Percentiles rank a stretch among this genome's conserved stretches.
Evolutionary conservation across 2,329 filamentous ascomycete species (phyloP).

Genomic region (Verticillium isaacii): DNA sequence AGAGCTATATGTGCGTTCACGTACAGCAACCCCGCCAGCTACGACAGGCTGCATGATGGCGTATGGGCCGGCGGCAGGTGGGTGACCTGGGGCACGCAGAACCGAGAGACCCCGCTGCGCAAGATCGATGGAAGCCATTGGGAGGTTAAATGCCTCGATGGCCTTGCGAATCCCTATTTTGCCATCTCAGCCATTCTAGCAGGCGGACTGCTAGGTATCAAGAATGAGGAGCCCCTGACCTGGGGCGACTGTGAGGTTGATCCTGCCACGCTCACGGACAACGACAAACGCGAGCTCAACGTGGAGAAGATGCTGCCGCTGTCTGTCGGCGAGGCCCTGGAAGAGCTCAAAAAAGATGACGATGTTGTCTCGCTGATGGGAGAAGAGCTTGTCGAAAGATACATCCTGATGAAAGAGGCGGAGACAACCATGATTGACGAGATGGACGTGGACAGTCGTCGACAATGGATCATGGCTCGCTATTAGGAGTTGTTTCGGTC

Average conservation of each 20-base stretch:
- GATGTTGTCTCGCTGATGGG: slow-evolving; percentile 42
- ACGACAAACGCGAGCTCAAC: slow-evolving; percentile 44
- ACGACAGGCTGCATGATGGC: slow-evolving; percentile 64
- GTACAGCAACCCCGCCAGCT: slow-evolving; percentile 61
- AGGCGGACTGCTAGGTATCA: slow-evolving; percentile 54
- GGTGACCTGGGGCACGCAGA: slow-evolving; percentile 78
- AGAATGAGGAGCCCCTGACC: slow-evolving; percentile 28
- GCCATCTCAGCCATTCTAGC: slow-evolving; percentile 57
- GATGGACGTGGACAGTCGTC: slow-evolving; percentile 43
- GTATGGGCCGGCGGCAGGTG: slow-evolving; percentile 74
- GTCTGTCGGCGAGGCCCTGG: slow-evolving; percentile 49
- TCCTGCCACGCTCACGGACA: slow-evolving; percentile 42
- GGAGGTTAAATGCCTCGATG: slow-evolving; percentile 77
- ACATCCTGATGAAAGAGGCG: slow-evolving; percentile 51
- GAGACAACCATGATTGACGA: slow-evolving; percentile 47
- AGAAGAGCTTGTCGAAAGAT: slow-evolving; percentile 47
- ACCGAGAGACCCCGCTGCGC: slow-evolving; percentile 69
- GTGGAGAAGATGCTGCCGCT: slow-evolving; percentile 50
- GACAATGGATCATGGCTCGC: slow-evolving; percentile 60
- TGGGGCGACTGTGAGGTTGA: slow-evolving; percentile 52
- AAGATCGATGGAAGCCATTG: slow-evolving; percentile 64
- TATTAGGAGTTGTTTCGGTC: slow-evolving; percentile 37
- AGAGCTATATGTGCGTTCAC: slow-evolving; percentile 64
- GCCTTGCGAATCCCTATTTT: slow-evolving; percentile 73
- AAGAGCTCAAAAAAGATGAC: slow-evolving; percentile 41